These are phyloP conservation scores for Hyaloperonospora arabidopsidis DNA, from an alignment of 352 stramenopile genomes.

Conservation along the genomic window DNA sequence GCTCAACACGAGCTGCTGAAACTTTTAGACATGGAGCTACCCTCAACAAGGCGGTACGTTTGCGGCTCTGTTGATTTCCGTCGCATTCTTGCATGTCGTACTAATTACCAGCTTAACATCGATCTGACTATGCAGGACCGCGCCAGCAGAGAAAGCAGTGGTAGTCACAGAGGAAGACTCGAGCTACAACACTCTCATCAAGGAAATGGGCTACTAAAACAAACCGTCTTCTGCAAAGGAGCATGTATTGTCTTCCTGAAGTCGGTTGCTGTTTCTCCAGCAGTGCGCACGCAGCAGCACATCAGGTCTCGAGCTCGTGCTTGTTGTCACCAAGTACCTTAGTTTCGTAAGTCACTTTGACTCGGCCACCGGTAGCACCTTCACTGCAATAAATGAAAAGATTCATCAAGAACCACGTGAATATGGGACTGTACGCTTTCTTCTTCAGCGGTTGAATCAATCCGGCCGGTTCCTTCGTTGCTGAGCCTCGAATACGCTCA, in stretches of 20 bases:
- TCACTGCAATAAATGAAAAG: conserved; percentile 72
- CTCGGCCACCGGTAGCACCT: conserved; percentile 56
- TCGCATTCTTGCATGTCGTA: neutral
- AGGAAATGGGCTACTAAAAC: conserved; percentile 67
- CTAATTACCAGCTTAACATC: neutral
- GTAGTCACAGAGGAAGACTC: conserved; percentile 7
- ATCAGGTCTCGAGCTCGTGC: conserved; percentile 22
- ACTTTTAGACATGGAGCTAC: conserved; percentile 53
- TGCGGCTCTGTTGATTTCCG: neutral
- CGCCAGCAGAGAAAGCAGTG: conserved; percentile 3
- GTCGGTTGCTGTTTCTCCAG: neutral
- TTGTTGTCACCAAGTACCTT: conserved; percentile 25
- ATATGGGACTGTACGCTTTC: conserved; percentile 48
- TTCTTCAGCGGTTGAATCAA: conserved; percentile 53
- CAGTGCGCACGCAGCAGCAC: too few species aligned
- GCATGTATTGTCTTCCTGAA: neutral
- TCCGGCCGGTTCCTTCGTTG: conserved; percentile 15
- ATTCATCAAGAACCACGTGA: conserved; percentile 79
- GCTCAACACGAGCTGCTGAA: conserved; percentile 57
- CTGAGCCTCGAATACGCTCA: conserved; percentile 6
- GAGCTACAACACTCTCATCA: conserved; percentile 61
- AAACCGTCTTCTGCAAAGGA: neutral
- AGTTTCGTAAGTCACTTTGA: conserved; percentile 60
- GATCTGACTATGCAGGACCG: neutral
- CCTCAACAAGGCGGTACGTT: conserved; percentile 52